Evolutionary conservation across 2,329 filamentous ascomycete species (phyloP).

Genomic region (Verticillium klebahnii): DNA sequence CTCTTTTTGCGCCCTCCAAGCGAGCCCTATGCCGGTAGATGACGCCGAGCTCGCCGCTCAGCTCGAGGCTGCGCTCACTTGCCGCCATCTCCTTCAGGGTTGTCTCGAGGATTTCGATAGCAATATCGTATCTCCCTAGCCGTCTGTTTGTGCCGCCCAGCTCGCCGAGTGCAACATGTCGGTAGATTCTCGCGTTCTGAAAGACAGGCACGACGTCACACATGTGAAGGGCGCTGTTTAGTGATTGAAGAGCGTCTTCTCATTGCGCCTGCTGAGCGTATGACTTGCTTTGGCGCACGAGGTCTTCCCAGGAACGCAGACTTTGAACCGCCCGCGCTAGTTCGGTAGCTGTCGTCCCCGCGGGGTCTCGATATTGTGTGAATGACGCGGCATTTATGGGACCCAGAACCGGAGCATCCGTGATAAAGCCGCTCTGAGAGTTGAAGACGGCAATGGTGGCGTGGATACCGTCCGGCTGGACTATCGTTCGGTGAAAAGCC

Average conservation of each 20-base stretch:
- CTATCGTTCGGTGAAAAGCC: constrained; percentile 21
- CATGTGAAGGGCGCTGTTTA: constrained; percentile 18
- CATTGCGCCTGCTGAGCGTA: constrained; percentile 13
- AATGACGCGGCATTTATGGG: constrained; percentile 18
- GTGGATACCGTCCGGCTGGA: constrained; percentile 21
- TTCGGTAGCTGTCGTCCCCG: constrained; percentile 11
- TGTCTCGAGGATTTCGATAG: constrained; percentile 17
- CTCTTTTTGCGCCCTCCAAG: constrained; percentile 20
- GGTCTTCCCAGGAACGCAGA: constrained; percentile 14
- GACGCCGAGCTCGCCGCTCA: constrained; percentile 25
- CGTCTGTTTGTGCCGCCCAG: constrained; percentile 23
- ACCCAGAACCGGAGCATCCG: constrained; percentile 25
- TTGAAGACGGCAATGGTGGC: constrained; percentile 33
- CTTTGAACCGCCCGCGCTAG: constrained; percentile 15
- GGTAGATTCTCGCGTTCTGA: constrained; percentile 11
- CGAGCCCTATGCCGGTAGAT: constrained; percentile 24
- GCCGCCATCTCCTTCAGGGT: constrained; percentile 13
- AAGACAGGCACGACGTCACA: constrained; percentile 11
- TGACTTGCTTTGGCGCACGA: constrained; percentile 12
- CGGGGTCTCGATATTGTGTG: constrained; percentile 17
- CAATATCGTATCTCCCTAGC: constrained; percentile 21
- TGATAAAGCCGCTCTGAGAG: constrained; percentile 22
- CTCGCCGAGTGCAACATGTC: constrained; percentile 15
- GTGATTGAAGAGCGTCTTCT: constrained; percentile 16
- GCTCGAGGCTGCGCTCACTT: constrained; percentile 13